Evolutionary conservation across 1,139 yeast genomes (phyloP).

Genomic region (Zygosaccharomyces pseudobailii): DNA sequence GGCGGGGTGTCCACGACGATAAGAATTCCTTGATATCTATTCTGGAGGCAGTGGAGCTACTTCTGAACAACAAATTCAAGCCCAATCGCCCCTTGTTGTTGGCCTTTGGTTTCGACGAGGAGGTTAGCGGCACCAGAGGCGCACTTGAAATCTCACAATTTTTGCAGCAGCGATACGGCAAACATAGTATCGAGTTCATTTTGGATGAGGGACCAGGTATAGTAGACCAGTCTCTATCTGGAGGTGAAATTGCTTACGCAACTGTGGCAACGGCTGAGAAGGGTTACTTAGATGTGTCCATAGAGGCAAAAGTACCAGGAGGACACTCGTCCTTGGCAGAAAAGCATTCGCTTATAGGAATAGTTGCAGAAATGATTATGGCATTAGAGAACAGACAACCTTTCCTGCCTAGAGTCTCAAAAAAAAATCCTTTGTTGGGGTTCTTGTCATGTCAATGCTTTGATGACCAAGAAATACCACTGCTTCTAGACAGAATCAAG

Average conservation of each 20-base stretch:
- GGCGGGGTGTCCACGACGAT: constrained; percentile 56
- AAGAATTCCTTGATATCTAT: constrained; percentile 49
- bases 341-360: constrained; percentile 2
- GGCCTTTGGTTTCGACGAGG: constrained; percentile 63
- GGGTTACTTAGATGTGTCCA: constrained; percentile 19
- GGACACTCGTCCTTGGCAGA: constrained; percentile 11
- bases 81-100: constrained; percentile 49
- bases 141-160: constrained; percentile 40
- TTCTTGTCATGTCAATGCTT: neutral
- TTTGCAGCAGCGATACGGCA: constrained; percentile 45
- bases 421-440: neutral
- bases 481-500: neutral
- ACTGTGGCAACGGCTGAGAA: constrained; percentile 24
- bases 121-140: constrained; percentile 49
- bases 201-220: constrained; percentile 52
- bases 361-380: constrained; percentile 2
- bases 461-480: neutral
- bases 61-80: constrained; percentile 38
- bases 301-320: constrained; percentile 14
- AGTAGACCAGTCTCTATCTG: constrained; percentile 6
- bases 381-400: neutral
- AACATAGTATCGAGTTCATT: constrained; percentile 46
- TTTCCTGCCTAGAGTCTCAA: constrained; percentile 1
- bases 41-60: constrained; percentile 46
- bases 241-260: constrained; percentile 20